Conservation (phyloP, 139 green algal genomes). For the Chlamydomonas sp. region DNA sequence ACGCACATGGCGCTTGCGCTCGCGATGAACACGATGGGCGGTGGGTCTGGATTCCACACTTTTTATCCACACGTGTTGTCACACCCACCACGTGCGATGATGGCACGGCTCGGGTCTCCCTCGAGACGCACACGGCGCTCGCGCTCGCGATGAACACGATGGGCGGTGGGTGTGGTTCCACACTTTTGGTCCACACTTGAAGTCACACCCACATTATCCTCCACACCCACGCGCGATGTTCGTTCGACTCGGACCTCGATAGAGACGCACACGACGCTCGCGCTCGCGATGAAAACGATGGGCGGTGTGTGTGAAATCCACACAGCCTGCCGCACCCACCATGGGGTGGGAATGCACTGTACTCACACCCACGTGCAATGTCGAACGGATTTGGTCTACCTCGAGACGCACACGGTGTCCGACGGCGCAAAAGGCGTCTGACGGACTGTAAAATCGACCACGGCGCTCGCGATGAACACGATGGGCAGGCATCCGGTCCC, state of each 20-base stretch:
- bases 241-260: conserved; percentile 63
- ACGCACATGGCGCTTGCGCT: conserved; percentile 84
- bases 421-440: no score
- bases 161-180: no score
- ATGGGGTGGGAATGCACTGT: not conserved
- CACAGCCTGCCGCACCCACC: no score
- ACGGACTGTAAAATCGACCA: no score
- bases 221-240: not conserved
- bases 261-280: conserved; percentile 86
- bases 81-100: not conserved
- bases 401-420: conserved; percentile 89
- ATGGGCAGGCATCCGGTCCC: no score
- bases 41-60: not conserved
- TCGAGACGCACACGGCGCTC: conserved; percentile 89
- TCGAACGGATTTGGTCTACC: conserved; percentile 59
- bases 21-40: conserved; percentile 90
- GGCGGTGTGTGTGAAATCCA: conserved; percentile 44
- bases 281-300: conserved; percentile 88
- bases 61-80: not conserved
- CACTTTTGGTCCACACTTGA: conserved; percentile 43
- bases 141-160: conserved; percentile 92
- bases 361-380: no score
- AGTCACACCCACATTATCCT: not conserved
- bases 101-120: conserved; percentile 50
- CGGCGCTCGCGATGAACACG: conserved; percentile 91